Base-by-base conservation (phyloP, 495 filamentous ascomycete species). In the Glarea lozoyensis region DNA sequence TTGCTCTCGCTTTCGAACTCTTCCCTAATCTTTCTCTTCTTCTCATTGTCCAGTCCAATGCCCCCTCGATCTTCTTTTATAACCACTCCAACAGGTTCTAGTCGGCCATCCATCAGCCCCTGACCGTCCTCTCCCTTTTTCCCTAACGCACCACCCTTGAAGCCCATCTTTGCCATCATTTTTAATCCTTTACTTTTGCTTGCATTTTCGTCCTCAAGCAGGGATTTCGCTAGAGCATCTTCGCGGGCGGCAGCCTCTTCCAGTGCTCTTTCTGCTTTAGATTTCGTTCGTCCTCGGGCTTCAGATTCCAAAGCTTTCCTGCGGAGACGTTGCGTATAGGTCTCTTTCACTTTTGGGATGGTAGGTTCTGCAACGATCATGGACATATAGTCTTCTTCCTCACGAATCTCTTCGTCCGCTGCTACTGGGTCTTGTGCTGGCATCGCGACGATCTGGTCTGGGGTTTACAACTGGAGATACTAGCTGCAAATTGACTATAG, bases 161-260 rank as follows among this genome's bases (percentile, higher is more conserved):
- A 98, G 5, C 92, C 92, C 67, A 98, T 82, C 60, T 82, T 88
- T n/a, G 85, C 79, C 89, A 98, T 92, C 88, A 98, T 94, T 44
- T 84, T 70, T 42, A 88, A 78, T 2, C 92, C 92, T 60, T 96
- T 98, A 62, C 73, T 82, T 39, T 69, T 66, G 19, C 56, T 35
- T 12, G 63, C 61, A 3, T 46, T 42, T n/a, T 34, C 46, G n/a
- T 75, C 72, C 30, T 69, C 56, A 12, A 86, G 64, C 19, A 95
- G 68, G n/a, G 80, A 82, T 11, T 65, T 80, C 2, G 76, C 66
- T 12, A 94, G 73, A 3, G 81, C 87, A 31, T 69, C 74, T 59
- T 97, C 88, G 32, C 87, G 83, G 18, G 72, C 76, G 27, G 69
- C 69, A 18, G 68, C 73, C 53, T 80, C 85, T 47, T 84, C 76